Percentiles rank a stretch among this genome's conserved stretches.
Conservation (phyloP, 805 yeast genomes). For the Cyberlindnera misumaiensis region DNA sequence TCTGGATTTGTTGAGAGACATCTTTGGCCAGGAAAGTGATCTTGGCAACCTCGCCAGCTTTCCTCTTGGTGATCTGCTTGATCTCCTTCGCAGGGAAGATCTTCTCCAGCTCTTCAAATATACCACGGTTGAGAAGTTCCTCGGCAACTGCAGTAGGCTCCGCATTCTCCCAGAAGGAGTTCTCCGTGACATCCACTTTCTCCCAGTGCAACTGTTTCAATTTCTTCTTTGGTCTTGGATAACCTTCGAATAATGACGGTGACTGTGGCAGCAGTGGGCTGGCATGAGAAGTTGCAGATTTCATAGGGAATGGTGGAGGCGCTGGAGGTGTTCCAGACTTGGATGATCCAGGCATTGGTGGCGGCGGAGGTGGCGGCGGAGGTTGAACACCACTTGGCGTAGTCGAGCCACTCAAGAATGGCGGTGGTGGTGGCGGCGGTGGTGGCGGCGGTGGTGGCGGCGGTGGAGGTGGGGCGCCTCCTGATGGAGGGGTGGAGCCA, state of each 20-base stretch:
- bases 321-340: slow-evolving; percentile 8
- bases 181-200: slow-evolving; percentile 48
- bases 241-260: slow-evolving; percentile 18
- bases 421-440: slow-evolving; percentile 25
- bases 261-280: slow-evolving; percentile 26
- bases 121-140: slow-evolving; percentile 50
- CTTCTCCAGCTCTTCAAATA: slow-evolving; percentile 56
- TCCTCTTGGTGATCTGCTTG: slow-evolving; percentile 24
- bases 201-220: slow-evolving; percentile 84
- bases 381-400: slow-evolving; percentile 12
- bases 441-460: slow-evolving; percentile 25
- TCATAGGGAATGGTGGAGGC: slow-evolving; percentile 14
- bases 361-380: slow-evolving; percentile 14
- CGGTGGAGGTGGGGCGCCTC: slow-evolving; percentile 20
- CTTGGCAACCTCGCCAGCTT: slow-evolving; percentile 40
- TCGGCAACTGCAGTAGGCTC: slow-evolving; percentile 39
- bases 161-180: slow-evolving; percentile 57
- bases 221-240: slow-evolving; percentile 48
- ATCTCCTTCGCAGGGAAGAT: slow-evolving; percentile 47
- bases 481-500: no score
- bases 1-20: slow-evolving; percentile 72
- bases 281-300: slow-evolving; percentile 8
- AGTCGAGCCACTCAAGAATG: slow-evolving; percentile 1
- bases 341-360: slow-evolving; percentile 11
- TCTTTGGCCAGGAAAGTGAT: slow-evolving; percentile 60